Evolutionary conservation across 1,139 yeast species (phyloP), one percentile per base, ranked within the genome.

Genomic region (Saccharomycopsis crataegensis): DNA sequence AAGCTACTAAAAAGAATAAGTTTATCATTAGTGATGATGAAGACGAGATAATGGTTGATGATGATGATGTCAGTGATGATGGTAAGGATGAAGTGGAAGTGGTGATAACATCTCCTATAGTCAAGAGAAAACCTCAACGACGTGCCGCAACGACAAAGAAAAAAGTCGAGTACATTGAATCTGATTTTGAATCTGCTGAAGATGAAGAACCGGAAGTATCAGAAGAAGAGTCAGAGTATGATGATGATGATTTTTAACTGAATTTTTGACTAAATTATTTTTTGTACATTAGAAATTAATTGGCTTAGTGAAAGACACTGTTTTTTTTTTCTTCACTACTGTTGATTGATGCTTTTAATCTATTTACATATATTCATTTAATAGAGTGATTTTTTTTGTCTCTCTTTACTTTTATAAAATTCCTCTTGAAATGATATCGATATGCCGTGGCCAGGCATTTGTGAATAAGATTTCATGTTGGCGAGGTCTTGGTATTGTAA

Each of bases 1-100:
- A n/a, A n/a, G n/a, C n/a, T n/a, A n/a, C n/a, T 3, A 44, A 44
- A 36, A 12, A 43, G 40, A 34, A 40, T 22, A 14, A 8, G 46
- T 51, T 28, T 12, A 36, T 36, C 48, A 53, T n/a, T 46, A 31
- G 17, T 34, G 56, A 49, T 8, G 52, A 50, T n/a, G 55, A 53
- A n/a, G 51, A 48, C 8, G 56, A 51, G 8, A 36, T 11, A 6
- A 43, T 43, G 43, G 12, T 28, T 22, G 43, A 22, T 22, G 53
- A 22, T 22, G 53, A 43, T 5, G 40, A 14, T 5, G 22, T 9
- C 16, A 38, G 40, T 12, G 33, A 46, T 16, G 48, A 46, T 43
- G 47, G 36, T 12, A 33, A 46, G 16, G 48, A 46, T 43, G 47
- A 43, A 37, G 48, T 43, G 45, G 31, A 46, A 17, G 40, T 42